Base-by-base conservation (phyloP, 495 filamentous ascomycete species). In the Glonium stellatum region DNA sequence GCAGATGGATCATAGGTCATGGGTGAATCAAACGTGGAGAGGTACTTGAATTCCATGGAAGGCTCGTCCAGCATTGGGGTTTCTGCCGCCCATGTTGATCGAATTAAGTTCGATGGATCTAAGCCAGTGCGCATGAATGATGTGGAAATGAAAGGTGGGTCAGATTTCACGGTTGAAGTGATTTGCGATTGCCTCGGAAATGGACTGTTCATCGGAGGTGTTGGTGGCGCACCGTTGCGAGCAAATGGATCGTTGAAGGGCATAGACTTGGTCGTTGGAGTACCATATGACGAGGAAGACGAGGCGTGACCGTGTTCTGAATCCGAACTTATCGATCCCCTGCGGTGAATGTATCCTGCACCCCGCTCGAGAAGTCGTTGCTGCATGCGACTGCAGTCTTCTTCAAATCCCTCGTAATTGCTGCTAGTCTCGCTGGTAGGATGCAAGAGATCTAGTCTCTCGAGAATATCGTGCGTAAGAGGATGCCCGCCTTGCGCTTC, bases 391-490 rank as follows among this genome's bases (percentile, higher is more conserved):
- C 78, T 73, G 50, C 76, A 72, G 67, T 81, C 78, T 41, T 85
- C 84, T 61, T 87, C 83, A 59, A 85, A 85, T 5, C 69, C 74
- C 53, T 83, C 82, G 62, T 77, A 71, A 48, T 79, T 78, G 27
- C 65, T 66, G 58, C 59, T 62, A 18, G 63, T 59, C 15, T 75
- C 70, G 21, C 75, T 66, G 44, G 79, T 78, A 25, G 62, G 42
- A 53, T 74, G 67, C 1, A 86, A 71, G 1, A 81, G 77, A 37
- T 82, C 81, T 4, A 87, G 75, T 19, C 79, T 73, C 22, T 80
- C 81, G 9, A 87, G 75, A 9, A 87, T 78, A 61, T 87, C 83
- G 71, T 87, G 84, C 0, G 82, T 87, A 25, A 84, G 79, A 5
- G 84, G 84, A 60, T 83, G 78, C 5, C 84, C 84, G 51, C 77